A percentile compares a stretch with the other conserved stretches of the same genome.
phyloP scores from a whole-genome alignment of 129 eudicot genomes.

The Deinandra increscens region DNA sequence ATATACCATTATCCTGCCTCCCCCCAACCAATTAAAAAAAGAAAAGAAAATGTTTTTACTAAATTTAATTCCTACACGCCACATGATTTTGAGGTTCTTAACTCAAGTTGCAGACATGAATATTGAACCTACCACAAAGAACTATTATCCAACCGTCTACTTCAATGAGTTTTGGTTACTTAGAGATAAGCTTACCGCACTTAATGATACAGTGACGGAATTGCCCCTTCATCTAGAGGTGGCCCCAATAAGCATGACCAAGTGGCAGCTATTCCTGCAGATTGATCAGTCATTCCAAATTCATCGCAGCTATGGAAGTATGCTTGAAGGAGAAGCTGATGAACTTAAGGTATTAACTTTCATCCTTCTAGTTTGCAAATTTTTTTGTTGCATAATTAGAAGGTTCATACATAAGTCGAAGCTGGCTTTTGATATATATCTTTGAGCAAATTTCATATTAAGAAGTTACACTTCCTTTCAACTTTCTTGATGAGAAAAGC shows the following conservation, averaged over 20 bases:
- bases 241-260: slow-evolving; percentile 97
- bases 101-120: slow-evolving; percentile 66
- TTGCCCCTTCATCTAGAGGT: slow-evolving; percentile 81
- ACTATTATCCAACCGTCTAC: slow-evolving; percentile 81
- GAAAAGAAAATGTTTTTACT: neutral
- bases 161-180: slow-evolving; percentile 98
- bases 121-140: slow-evolving; percentile 72
- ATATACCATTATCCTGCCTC: neutral
- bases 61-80: neutral
- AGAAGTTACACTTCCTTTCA: neutral
- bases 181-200: slow-evolving; percentile 69
- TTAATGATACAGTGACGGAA: slow-evolving; percentile 81
- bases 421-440: neutral
- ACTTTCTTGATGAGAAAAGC: neutral
- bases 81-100: slow-evolving; percentile 39
- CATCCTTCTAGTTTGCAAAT: neutral
- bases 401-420: neutral
- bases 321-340: slow-evolving; percentile 98
- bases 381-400: neutral
- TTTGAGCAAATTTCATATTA: neutral
- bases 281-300: slow-evolving; percentile 94
- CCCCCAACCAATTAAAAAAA: neutral
- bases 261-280: slow-evolving; percentile 92
- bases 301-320: slow-evolving; percentile 93
- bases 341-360: slow-evolving; percentile 76